Percentiles rank a stretch among this genome's conserved stretches.
Evolutionary conservation across 495 filamentous ascomycete genomes (phyloP).

Genomic region (Endocarpon pusillum): DNA sequence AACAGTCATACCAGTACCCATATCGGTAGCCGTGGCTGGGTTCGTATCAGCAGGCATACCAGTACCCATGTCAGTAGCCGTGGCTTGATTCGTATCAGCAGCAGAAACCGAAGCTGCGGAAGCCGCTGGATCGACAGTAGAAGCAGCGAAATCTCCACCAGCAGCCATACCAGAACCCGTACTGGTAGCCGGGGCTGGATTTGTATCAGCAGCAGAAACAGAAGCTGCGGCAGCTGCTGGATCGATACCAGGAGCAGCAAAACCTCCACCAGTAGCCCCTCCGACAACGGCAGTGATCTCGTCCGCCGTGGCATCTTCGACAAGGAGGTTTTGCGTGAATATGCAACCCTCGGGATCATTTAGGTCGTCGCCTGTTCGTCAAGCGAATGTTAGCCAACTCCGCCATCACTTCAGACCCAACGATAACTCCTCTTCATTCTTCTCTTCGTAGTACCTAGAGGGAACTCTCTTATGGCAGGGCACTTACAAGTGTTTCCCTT

Average conservation of each 20-base stretch:
- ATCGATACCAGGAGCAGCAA: slow-evolving; percentile 6
- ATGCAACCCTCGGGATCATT: slow-evolving; percentile 43
- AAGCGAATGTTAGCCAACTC: no score
- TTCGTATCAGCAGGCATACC: slow-evolving; percentile 5
- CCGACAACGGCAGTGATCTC: slow-evolving; percentile 38
- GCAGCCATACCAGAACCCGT: neutral
- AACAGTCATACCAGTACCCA: neutral
- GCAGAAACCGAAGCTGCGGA: slow-evolving; percentile 2
- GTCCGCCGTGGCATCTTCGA: slow-evolving; percentile 34
- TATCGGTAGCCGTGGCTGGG: slow-evolving; percentile 10
- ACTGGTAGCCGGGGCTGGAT: neutral
- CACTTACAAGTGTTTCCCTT: slow-evolving; percentile 40
- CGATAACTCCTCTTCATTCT: no score
- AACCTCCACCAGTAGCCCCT: slow-evolving; percentile 12
- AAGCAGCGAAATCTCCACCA: slow-evolving; percentile 5
- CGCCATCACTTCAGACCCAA: no score
- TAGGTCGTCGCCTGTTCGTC: slow-evolving; percentile 7
- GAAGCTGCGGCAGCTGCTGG: slow-evolving; percentile 7
- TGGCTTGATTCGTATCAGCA: slow-evolving; percentile 12
- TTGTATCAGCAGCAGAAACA: slow-evolving; percentile 29
- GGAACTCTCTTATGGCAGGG: no score
- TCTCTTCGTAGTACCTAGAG: no score
- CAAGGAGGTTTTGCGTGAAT: slow-evolving; percentile 39
- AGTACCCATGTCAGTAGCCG: slow-evolving; percentile 16
- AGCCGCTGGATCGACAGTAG: slow-evolving; percentile 1